Evolutionary conservation across 2,329 filamentous ascomycete genomes (phyloP), one percentile per base, ranked within the genome.

Genomic region (Knoxdaviesia proteae): DNA sequence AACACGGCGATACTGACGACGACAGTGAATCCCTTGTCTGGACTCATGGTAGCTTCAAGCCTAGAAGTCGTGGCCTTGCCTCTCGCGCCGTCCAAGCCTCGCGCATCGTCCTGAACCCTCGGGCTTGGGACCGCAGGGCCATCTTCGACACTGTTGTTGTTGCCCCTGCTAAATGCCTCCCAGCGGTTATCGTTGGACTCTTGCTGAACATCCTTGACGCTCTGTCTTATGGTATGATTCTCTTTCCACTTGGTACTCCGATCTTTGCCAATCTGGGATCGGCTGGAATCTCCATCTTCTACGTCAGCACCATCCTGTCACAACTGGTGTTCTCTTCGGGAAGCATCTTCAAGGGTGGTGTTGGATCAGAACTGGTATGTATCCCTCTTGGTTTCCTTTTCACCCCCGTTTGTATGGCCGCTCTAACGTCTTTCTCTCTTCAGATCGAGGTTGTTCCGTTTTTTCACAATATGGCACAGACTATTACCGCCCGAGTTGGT

Each of bases 261-360:
- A 71, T 94, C 20, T 98, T 98, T 56, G 74, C 80, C 32, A 71
- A 80, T 47, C 73, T 96, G 6, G 90, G 88, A 2, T 79, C 88
- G 1, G 88, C 94, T 44, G 90, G 90, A 30, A 94, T 98, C 44
- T 94, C 90, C 1, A 94, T 98, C 60, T 98, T 96, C 62, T 98
- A 96, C 57, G 83, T 98, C 50, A 94, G 87, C 67, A 94, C 87
- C 45, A 94, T 98, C 48, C 72, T 96, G 36, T 82, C 90, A 0
- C 90, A 98, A 56, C 59, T 98, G 42, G 81, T 84, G 10, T 96
- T 88, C 56, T 94, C 88, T 0, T 69, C 70, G 20, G 81, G 84
- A 1, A 94, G 87, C 53, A 77, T 84, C 34, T 98, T 98, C 62
- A 80, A 73, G 49, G 88, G 90, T 10, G 86, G 84, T 4, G 77